Conservation (phyloP, 164 flowering plant species). For the Chloranthus sessilifolius region DNA sequence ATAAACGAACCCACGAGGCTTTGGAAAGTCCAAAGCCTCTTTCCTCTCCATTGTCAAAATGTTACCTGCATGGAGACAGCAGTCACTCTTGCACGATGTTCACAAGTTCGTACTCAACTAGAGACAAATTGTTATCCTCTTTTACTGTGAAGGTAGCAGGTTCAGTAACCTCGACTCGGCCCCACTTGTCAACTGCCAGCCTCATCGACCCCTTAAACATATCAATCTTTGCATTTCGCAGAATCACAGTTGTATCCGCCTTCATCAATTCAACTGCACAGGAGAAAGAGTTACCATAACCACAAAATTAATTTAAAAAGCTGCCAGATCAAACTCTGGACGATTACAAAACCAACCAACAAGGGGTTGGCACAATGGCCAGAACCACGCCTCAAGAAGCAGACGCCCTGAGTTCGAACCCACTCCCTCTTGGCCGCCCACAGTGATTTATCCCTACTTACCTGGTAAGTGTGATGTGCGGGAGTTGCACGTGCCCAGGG, state of each 20-base stretch:
- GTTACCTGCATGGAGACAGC: background rate
- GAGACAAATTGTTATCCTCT: constrained; percentile 41
- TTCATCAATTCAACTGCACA: constrained; percentile 41
- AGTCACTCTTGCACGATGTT: constrained; percentile 28
- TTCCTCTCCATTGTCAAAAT: background rate
- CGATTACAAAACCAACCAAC: too few species aligned
- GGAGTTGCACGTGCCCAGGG: too few species aligned
- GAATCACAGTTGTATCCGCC: constrained; percentile 32
- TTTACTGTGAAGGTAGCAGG: constrained; percentile 33
- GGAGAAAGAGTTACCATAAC: too few species aligned
- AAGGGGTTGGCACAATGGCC: too few species aligned
- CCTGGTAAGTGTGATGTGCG: too few species aligned
- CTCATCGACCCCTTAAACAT: constrained; percentile 50
- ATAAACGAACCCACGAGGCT: constrained; percentile 2
- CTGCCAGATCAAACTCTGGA: background rate
- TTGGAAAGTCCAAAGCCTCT: background rate
- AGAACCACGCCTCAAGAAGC: too few species aligned
- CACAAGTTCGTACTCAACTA: constrained; percentile 44
- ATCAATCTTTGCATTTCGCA: constrained; percentile 45
- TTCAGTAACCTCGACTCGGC: constrained; percentile 39
- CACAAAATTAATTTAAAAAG: constrained; percentile 1
- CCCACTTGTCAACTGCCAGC: constrained; percentile 48
- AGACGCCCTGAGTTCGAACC: too few species aligned
- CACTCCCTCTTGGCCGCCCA: too few species aligned
- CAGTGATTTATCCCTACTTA: too few species aligned